Evolutionary conservation across 768 basidiomycete species (phyloP), one percentile per base, ranked within the genome.

Genomic region (Boletus barrowsii): DNA sequence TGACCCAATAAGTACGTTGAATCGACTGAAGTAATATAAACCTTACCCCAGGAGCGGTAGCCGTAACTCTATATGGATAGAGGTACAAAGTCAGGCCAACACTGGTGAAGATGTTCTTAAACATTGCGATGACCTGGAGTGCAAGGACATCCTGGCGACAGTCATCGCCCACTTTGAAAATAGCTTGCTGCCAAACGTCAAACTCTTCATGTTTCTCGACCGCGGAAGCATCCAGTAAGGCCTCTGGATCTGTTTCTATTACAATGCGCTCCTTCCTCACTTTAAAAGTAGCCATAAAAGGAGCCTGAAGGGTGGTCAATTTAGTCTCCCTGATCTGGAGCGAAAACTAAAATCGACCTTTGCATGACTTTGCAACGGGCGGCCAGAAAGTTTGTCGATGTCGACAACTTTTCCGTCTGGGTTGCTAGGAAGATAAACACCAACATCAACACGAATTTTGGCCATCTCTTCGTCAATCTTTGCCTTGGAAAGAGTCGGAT

Each of bases 381-480:
- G 79, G 3, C 97, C 97, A 5, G 96, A 97, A 64, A 90, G 91
- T 68, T 96, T 93, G 68, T 98, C 96, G 50, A 99, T 87, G 67
- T 98, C 97, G n/a, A 98, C 83, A 10, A 99, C 94, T 47, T 85
- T 81, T 35, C 97, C 97, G 61, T 99, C 96, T 0, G 97, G 97
- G 67, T 99, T 98, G 66, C 92, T 95, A 0, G 97, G 97, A 20
- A 99, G 76, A 67, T 98, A 99, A 11, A 99, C 95, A 11, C 97
- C 97, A n/a, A 90, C 79, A 42, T 96, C 90, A 14, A 99, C 90
- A 40, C 76, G 73, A 49, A 99, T 93, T 73, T 94, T 95, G 3
- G 89, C 90, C 96, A 99, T 99, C 69, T 98, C 96, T 69, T 98
- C 96, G 67, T 99, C 97, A 52, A 99, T 99, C 74, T 98, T 99